Conservation (phyloP, 768 basidiomycete species). For the Rhizopogon vesiculosus region DNA sequence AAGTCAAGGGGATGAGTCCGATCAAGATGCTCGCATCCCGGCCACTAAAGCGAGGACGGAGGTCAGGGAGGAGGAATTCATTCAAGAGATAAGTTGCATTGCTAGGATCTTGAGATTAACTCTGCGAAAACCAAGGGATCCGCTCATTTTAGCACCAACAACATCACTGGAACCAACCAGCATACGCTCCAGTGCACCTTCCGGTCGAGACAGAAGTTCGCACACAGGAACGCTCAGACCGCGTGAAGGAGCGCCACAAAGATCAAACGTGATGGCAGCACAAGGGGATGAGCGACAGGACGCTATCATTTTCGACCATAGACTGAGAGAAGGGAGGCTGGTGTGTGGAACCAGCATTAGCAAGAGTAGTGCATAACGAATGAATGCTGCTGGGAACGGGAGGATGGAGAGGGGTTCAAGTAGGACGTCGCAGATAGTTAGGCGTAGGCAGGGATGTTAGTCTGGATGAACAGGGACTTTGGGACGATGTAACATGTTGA, state of each 20-base stretch:
- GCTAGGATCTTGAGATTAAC: conserved; percentile 36
- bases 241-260: conserved; percentile 30
- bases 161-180: too few species aligned
- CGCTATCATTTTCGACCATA: conserved; percentile 20
- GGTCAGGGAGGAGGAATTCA: too few species aligned
- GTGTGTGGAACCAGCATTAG: conserved; percentile 19
- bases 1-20: too few species aligned
- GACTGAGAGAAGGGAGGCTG: conserved; percentile 21
- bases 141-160: conserved; percentile 33
- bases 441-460: too few species aligned
- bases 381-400: conserved; percentile 29
- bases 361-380: conserved; percentile 30
- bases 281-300: conserved; percentile 16
- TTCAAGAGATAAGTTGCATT: too few species aligned
- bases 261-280: conserved; percentile 36
- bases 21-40: too few species aligned
- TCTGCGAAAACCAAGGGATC: conserved; percentile 17
- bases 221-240: conserved; percentile 44
- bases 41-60: too few species aligned
- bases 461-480: too few species aligned
- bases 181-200: conserved; percentile 26
- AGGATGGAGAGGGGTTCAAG: conserved; percentile 40
- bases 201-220: conserved; percentile 35
- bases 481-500: too few species aligned
- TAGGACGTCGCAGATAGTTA: conserved; percentile 30